phyloP scores from a whole-genome alignment of 169 alveolate genomes.

The Plasmodium yoelii region DNA sequence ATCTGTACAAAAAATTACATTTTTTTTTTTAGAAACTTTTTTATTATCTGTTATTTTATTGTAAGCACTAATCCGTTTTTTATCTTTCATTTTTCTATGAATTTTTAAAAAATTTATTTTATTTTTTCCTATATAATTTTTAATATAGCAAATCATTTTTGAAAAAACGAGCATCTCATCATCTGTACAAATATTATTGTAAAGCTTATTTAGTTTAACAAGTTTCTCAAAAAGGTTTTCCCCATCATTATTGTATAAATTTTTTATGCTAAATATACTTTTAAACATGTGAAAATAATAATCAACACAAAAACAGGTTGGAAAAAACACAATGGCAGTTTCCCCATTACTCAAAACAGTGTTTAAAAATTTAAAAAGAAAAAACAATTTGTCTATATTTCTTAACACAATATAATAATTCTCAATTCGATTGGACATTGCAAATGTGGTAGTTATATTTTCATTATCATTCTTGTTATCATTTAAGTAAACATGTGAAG shows the following conservation, averaged over 20 bases:
- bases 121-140: conserved; percentile 58
- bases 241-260: not conserved
- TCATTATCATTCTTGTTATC: not conserved
- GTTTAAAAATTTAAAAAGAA: conserved; percentile 48
- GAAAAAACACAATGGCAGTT: conserved; percentile 29
- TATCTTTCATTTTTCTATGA: conserved; percentile 73
- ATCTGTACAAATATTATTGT: conserved; percentile 18
- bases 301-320: conserved; percentile 65
- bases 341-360: conserved; percentile 45
- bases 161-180: conserved; percentile 8
- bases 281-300: conserved; percentile 49
- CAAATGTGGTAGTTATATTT: conserved; percentile 1
- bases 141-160: conserved; percentile 47
- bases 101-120: conserved; percentile 59
- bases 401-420: conserved; percentile 47
- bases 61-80: conserved; percentile 52
- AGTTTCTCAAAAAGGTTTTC: not conserved
- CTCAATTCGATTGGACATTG: conserved; percentile 38
- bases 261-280: conserved; percentile 17
- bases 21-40: not conserved
- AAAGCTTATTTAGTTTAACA: conserved; percentile 2
- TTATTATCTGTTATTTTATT: conserved; percentile 34
- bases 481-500: not conserved
- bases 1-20: conserved; percentile 63
- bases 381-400: conserved; percentile 53